phyloP scores from a whole-genome alignment of 345 rosid species.

The Eutrema heterophyllum region DNA sequence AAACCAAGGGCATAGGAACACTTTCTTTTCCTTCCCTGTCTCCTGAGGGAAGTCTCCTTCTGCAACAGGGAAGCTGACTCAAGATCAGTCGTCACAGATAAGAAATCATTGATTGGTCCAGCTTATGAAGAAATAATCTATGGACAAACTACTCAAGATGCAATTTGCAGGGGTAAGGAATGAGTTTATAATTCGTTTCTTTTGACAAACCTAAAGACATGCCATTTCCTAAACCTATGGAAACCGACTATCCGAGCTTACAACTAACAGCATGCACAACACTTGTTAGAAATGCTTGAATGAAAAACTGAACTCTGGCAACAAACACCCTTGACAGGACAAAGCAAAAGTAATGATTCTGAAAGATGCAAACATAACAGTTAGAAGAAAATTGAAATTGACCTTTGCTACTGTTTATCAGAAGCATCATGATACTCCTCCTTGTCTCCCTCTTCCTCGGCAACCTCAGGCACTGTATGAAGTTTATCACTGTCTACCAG shows the following conservation, averaged over 20 bases:
- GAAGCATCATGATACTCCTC: constrained; percentile 45
- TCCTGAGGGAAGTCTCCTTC: constrained; percentile 20
- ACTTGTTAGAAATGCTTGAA: neutral
- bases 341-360: neutral
- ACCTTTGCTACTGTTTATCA: constrained; percentile 44
- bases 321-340: neutral
- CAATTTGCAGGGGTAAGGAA: neutral
- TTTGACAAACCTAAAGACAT: neutral
- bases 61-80: constrained; percentile 6
- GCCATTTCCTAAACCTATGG: neutral
- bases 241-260: neutral
- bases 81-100: constrained; percentile 8
- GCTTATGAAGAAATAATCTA: neutral
- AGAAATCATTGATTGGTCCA: neutral
- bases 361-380: neutral
- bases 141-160: neutral
- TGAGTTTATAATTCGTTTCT: neutral
- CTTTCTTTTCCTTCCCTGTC: neutral
- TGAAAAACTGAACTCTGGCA: neutral
- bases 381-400: neutral
- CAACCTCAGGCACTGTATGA: constrained; percentile 38
- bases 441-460: no score
- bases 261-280: neutral
- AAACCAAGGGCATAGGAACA: constrained; percentile 9
- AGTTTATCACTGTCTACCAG: constrained; percentile 28